phyloP scores from a whole-genome alignment of 164 flowering plant species.

The Aristolochia fimbriata region DNA sequence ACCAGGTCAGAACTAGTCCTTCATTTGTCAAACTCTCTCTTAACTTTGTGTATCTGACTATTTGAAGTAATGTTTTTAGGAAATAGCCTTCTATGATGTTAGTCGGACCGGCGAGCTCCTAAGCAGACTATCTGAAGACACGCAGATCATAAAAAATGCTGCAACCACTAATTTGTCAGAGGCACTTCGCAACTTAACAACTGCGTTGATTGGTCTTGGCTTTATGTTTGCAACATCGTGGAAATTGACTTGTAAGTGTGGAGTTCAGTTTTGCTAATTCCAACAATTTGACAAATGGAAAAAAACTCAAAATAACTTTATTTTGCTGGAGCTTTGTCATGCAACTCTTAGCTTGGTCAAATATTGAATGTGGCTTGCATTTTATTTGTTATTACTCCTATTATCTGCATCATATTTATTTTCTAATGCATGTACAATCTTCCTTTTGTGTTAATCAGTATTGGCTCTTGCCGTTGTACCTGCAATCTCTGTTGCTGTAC shows the following conservation, averaged over 20 bases:
- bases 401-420: neutral
- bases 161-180: conserved; percentile 96
- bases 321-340: no score
- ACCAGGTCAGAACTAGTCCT: conserved; percentile 41
- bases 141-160: conserved; percentile 94
- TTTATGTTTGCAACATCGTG: conserved; percentile 95
- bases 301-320: no score
- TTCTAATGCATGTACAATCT: neutral
- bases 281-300: no score
- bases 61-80: conserved; percentile 27
- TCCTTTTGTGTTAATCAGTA: conserved; percentile 29
- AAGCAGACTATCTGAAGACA: conserved; percentile 94
- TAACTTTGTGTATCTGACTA: neutral
- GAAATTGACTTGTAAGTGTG: conserved; percentile 75
- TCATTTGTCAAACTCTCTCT: neutral
- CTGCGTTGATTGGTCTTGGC: conserved; percentile 71
- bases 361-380: no score
- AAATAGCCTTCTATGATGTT: conserved; percentile 86
- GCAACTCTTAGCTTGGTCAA: no score
- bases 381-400: no score
- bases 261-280: no score
- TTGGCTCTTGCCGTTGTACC: conserved; percentile 79
- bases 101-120: conserved; percentile 94
- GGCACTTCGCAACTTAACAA: conserved; percentile 71
- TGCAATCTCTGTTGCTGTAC: conserved; percentile 62